These are phyloP conservation scores for Eremochloa ophiuroides DNA, from an alignment of 176 grass and related monocot genomes.

Conservation along the genomic window DNA sequence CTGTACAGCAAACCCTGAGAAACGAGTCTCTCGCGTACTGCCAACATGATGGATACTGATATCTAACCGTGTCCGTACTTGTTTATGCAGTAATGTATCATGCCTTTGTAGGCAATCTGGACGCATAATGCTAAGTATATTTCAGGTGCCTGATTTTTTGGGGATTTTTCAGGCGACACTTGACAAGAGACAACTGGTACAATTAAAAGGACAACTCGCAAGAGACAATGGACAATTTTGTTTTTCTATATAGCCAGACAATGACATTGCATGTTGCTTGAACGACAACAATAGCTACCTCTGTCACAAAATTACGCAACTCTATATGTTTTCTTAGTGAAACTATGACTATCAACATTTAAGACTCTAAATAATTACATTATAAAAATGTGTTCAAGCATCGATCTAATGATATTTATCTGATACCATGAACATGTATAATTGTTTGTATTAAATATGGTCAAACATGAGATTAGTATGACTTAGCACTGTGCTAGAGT, in stretches of 20 bases:
- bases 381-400: too few relatives aligned
- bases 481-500: background rate
- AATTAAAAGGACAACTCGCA: too few relatives aligned
- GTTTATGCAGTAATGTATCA: background rate
- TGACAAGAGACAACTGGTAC: too few relatives aligned
- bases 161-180: too few relatives aligned
- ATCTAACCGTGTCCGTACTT: background rate
- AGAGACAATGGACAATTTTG: too few relatives aligned
- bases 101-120: background rate
- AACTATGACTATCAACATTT: background rate
- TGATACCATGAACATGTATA: background rate
- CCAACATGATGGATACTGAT: background rate
- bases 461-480: background rate
- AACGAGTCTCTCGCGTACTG: background rate
- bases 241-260: too few relatives aligned
- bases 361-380: background rate
- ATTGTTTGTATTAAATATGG: background rate
- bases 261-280: too few relatives aligned
- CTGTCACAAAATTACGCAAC: background rate
- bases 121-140: too few relatives aligned
- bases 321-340: background rate
- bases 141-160: too few relatives aligned
- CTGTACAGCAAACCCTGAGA: conserved; percentile 2
- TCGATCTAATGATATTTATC: background rate
- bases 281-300: background rate